Evolutionary conservation across 495 filamentous ascomycete species (phyloP).

Genomic region (Hyaloscypha bicolor): DNA sequence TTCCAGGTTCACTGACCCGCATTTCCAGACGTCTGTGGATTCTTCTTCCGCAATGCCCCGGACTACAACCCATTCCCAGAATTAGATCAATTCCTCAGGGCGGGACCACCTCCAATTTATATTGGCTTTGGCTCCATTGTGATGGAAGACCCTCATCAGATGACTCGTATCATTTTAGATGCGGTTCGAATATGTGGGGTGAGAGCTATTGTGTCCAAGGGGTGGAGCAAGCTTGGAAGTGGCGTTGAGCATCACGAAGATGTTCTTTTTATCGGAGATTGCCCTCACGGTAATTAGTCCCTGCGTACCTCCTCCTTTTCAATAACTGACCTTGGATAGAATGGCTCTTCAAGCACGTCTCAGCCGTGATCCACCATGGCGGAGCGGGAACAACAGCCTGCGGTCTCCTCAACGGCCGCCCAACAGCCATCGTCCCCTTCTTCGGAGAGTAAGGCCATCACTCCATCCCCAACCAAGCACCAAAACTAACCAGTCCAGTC

Average conservation of each 20-base stretch:
- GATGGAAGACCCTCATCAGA: conserved; percentile 56
- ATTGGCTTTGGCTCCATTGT: conserved; percentile 73
- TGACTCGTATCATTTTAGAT: conserved; percentile 57
- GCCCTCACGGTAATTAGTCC: conserved; percentile 49
- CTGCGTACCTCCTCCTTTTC: neutral
- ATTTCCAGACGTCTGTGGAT: conserved; percentile 57
- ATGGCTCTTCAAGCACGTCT: conserved; percentile 67
- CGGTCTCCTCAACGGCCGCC: conserved; percentile 57
- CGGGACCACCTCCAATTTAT: conserved; percentile 60
- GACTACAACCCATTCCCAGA: conserved; percentile 54
- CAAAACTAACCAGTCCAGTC: conserved; percentile 29
- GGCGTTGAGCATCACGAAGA: conserved; percentile 45
- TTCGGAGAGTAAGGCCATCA: conserved; percentile 61
- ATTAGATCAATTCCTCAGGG: conserved; percentile 53
- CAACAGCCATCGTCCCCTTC: conserved; percentile 65
- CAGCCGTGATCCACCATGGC: conserved; percentile 63
- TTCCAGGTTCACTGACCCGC: conserved; percentile 27
- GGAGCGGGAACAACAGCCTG: conserved; percentile 69
- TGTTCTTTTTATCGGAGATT: conserved; percentile 61
- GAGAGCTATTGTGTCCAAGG: conserved; percentile 62
- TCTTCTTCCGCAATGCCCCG: conserved; percentile 58
- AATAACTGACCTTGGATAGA: conserved; percentile 29
- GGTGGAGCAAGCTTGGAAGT: conserved; percentile 63
- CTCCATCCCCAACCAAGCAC: neutral
- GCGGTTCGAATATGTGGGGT: conserved; percentile 52